Conservation (phyloP, 257 asterid genomes). For the Rubia yunnanensis region DNA sequence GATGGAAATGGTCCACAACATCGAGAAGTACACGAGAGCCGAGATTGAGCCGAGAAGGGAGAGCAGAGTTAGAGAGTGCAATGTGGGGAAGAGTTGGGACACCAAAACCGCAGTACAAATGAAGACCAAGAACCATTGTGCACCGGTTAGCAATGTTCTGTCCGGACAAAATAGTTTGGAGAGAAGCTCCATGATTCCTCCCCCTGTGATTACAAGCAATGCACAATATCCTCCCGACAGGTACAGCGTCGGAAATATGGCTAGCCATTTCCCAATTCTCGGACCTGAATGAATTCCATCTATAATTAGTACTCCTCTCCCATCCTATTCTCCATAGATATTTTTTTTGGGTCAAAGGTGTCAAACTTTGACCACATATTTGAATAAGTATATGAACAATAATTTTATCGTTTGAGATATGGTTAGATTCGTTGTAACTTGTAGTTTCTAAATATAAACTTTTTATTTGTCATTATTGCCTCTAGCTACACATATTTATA, state of each 20-base stretch:
- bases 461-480: no score
- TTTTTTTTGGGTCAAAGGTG: no score
- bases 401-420: no score
- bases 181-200: constrained; percentile 31
- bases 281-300: constrained; percentile 48
- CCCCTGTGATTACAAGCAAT: constrained; percentile 44
- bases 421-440: no score
- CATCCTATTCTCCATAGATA: no score
- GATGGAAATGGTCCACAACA: constrained; percentile 39
- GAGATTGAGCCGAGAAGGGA: constrained; percentile 46
- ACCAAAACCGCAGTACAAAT: constrained; percentile 34
- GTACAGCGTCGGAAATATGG: constrained; percentile 59
- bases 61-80: constrained; percentile 37
- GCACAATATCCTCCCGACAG: constrained; percentile 58
- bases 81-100: constrained; percentile 49
- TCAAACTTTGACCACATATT: no score
- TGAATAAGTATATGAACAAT: no score
- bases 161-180: constrained; percentile 17
- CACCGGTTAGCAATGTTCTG: constrained; percentile 19
- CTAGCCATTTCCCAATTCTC: constrained; percentile 47
- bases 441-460: no score
- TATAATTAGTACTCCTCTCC: no score
- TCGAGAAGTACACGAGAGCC: constrained; percentile 28
- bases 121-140: constrained; percentile 56
- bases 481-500: no score